Evolutionary conservation across 345 rosid species (phyloP).

Genomic region (Carallia pectinifolia): DNA sequence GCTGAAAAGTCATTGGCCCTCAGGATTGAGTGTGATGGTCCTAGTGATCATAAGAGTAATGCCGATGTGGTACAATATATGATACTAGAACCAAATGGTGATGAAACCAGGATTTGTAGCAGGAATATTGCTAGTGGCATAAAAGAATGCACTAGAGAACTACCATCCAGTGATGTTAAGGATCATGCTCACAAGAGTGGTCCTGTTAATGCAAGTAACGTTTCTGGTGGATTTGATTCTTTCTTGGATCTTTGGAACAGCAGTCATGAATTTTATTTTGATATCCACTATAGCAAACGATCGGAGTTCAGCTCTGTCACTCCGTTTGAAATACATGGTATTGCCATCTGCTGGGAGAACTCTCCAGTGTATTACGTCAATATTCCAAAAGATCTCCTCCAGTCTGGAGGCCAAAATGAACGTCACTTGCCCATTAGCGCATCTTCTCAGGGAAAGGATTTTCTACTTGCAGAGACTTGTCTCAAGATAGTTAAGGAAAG

Average conservation of each 20-base stretch:
- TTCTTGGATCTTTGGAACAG: conserved; percentile 83
- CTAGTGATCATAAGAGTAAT: conserved; percentile 22
- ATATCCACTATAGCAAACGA: conserved; percentile 67
- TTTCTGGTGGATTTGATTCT: conserved; percentile 75
- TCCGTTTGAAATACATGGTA: conserved; percentile 77
- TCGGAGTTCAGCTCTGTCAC: conserved; percentile 43
- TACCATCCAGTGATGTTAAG: conserved; percentile 29
- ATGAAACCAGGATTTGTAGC: conserved; percentile 18
- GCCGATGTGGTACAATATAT: conserved; percentile 13
- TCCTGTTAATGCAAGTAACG: conserved; percentile 63
- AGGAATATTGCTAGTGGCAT: conserved; percentile 16
- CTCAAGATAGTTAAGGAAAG: conserved; percentile 50
- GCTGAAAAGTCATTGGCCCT: conserved; percentile 23
- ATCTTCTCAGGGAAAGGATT: conserved; percentile 33
- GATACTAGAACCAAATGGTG: conserved; percentile 20
- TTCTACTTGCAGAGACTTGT: conserved; percentile 33
- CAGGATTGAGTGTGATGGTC: neutral
- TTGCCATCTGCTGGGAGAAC: conserved; percentile 86
- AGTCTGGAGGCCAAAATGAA: conserved; percentile 40
- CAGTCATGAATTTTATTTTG: conserved; percentile 72
- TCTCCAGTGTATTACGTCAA: conserved; percentile 82
- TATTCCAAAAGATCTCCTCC: conserved; percentile 72
- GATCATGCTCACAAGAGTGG: conserved; percentile 52
- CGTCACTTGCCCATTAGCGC: conserved; percentile 28
- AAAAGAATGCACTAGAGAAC: conserved; percentile 19